Evolutionary conservation across 169 alveolate species (phyloP), one percentile per base, ranked within the genome.

Genomic region (Eimeria sp.): DNA sequence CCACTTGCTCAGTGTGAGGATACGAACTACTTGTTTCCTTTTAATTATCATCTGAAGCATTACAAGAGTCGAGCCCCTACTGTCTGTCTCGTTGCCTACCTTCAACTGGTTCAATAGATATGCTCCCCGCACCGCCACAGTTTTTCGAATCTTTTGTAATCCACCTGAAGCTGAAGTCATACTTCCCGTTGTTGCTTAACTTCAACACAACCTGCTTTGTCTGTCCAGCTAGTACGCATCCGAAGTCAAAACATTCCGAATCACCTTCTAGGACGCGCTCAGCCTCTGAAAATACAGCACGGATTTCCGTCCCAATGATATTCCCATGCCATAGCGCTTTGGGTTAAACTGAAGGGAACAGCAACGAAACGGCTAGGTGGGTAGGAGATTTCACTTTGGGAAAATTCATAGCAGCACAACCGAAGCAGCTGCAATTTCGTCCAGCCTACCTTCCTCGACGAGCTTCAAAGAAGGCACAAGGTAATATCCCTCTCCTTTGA

Each of bases 401-500:
- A 30, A 74, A 10, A 68, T 40, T 37, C 37, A 18, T 37, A 1
- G 83, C 83, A 74, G 18, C n/a, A 40, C 33, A 37, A 74, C 3
- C 83, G 56, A 6, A 18, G 25, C 83, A 33, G 58, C 14, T 74
- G 58, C 33, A 72, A 33, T 10, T 18, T 37, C 33, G 82, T 40
- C 18, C 46, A n/a, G 56, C 98, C 88, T 80, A 96, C 97, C 96
- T 96, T 97, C 91, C 96, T 98, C 91, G 78, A 97, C 30, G 97
- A 98, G 71, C 97, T 97, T 88, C 72, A 93, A 33, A 25, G 62
- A 33, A 43, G 98, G 98, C 78, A 96, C 96, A 49, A 98, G 97
- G 82, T 97, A 97, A 90, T 98, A 98, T 2, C 99, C 99, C 43
- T 98, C 99, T 49, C 99, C 99, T 96, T 98, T 99, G 83, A 99